Evolutionary conservation across 2,329 filamentous ascomycete genomes (phyloP), one percentile per base, ranked within the genome.

Genomic region (Alternaria arborescens): DNA sequence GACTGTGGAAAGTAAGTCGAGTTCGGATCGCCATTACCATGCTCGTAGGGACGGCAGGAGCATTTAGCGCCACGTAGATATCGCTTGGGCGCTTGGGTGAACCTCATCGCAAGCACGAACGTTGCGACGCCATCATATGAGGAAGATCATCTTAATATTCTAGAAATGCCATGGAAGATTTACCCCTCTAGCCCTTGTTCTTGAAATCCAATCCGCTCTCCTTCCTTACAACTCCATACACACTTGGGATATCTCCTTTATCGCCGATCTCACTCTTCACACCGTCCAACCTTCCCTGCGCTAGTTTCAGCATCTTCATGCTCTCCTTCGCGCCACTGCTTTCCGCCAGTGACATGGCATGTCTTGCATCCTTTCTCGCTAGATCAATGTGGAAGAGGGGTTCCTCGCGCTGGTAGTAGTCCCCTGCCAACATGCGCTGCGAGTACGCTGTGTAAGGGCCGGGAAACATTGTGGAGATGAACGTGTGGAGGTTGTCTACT

Each of bases 331-430:
- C 60, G 0, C 91, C 92, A 6, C 82, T 84, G 24, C 80, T 80
- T 62, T 86, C 81, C 0, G 91, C 93, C 60, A 97, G 72, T 55
- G 80, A 82, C 74, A 88, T 81, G 5, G 91, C 92, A 82, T 97
- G 93, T 1, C 88, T 81, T 2, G 89, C 87, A 81, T 97, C 94
- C 77, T 97, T 97, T 62, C 90, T 83, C 6, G 93, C 93, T 60
- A 97, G 82, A 75, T 95, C 90, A 1, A 94, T 91, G 4, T 88
- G 88, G 77, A 97, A 97, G 8, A 95, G 81, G n/a, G 93, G 93
- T 74, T 89, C 90, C 24, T 91, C 87, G 12, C 90, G 84, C 78
- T 87, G 85, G 78, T 91, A 88, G 74, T 96, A 96, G 70, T 93
- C 91, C 0, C 93, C 93, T 1, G 82, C 82, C 48, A 87, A 75